Conservation (phyloP, 495 filamentous ascomycete species). For the Trichoderma parareesei region DNA sequence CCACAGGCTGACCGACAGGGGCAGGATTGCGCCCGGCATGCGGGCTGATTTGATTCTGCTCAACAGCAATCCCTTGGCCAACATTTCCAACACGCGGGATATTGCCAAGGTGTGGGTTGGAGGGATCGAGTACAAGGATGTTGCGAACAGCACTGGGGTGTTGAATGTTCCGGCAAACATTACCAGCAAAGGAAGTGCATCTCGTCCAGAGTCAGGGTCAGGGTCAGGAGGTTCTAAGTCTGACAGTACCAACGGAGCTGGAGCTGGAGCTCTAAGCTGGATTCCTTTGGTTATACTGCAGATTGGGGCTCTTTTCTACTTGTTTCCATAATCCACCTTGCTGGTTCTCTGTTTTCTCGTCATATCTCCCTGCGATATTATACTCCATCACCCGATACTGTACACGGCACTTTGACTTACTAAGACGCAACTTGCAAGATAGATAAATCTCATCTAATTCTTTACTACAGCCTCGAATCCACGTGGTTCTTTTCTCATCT, state of each 20-base stretch:
- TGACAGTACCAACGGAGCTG: not conserved
- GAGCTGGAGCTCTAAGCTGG: not conserved
- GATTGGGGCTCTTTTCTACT: not conserved
- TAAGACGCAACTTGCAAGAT: too few relatives aligned
- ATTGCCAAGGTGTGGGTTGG: slow-evolving; percentile 30
- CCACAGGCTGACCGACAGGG: slow-evolving; percentile 23
- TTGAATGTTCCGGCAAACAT: not conserved
- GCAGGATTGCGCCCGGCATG: slow-evolving; percentile 27
- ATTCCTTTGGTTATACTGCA: not conserved
- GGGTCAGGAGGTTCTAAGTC: not conserved
- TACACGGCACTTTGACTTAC: too few relatives aligned
- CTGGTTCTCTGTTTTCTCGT: not conserved
- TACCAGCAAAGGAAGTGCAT: not conserved
- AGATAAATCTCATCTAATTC: too few relatives aligned
- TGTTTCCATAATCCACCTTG: not conserved
- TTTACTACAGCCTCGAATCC: too few relatives aligned
- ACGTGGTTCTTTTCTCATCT: too few relatives aligned
- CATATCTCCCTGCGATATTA: not conserved
- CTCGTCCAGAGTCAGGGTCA: not conserved
- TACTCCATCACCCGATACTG: not conserved
- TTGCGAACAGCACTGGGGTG: slow-evolving; percentile 7
- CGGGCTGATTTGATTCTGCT: slow-evolving; percentile 35
- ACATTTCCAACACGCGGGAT: slow-evolving; percentile 28
- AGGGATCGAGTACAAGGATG: slow-evolving; percentile 23
- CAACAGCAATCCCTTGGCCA: slow-evolving; percentile 27